phyloP scores from a whole-genome alignment of 2,329 filamentous ascomycete species.

The Fusarium euwallaceae region DNA sequence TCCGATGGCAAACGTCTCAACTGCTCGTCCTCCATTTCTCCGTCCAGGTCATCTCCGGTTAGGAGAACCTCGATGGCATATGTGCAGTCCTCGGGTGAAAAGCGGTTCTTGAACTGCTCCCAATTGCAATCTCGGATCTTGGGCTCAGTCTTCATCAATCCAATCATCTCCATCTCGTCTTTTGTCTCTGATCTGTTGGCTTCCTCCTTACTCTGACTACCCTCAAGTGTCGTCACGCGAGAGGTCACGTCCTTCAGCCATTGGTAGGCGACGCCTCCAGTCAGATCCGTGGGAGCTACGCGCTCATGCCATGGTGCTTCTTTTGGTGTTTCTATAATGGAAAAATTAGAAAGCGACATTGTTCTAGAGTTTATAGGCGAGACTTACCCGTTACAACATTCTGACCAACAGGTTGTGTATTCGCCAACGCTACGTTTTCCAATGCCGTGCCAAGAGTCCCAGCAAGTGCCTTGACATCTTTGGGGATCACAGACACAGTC shows the following conservation, averaged over 20 bases:
- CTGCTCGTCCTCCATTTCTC: neutral
- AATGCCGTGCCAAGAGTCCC: neutral
- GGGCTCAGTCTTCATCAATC: neutral
- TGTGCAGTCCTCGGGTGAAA: neutral
- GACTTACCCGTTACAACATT: neutral
- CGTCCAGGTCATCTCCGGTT: neutral
- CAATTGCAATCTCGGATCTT: constrained; percentile 3
- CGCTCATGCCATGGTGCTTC: neutral
- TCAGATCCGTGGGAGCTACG: neutral
- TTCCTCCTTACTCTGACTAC: neutral
- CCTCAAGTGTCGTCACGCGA: neutral
- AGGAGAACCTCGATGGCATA: constrained; percentile 1
- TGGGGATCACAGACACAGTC: neutral
- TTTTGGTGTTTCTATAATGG: neutral
- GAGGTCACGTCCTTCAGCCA: neutral
- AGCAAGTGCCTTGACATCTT: neutral
- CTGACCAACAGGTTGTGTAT: neutral
- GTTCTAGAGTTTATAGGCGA: neutral
- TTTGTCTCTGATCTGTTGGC: neutral
- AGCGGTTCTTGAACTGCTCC: constrained; percentile 10
- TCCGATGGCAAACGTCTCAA: neutral
- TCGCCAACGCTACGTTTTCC: neutral
- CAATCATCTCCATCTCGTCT: neutral
- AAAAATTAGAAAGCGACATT: neutral
- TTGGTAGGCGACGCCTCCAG: neutral